These are phyloP conservation scores for Madurella fahalii DNA, from an alignment of 2,329 filamentous ascomycete genomes.

Conservation along the genomic window DNA sequence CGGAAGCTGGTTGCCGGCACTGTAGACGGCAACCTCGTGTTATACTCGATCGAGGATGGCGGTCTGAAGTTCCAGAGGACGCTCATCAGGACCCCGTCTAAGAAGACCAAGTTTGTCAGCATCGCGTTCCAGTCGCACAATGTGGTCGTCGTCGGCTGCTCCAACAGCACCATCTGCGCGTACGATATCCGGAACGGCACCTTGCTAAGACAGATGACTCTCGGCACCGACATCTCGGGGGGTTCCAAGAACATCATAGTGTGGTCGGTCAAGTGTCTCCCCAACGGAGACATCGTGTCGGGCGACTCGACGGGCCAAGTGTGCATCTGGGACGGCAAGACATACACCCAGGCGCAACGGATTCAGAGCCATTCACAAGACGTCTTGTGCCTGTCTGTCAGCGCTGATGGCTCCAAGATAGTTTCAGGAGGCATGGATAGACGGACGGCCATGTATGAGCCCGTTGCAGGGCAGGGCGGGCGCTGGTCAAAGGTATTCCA, in stretches of 20 bases:
- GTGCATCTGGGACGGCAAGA: constrained; percentile 89
- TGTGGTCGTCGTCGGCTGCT: constrained; percentile 82
- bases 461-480: constrained; percentile 53
- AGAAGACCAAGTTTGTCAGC: constrained; percentile 85
- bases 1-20: constrained; percentile 78
- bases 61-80: constrained; percentile 77
- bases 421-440: constrained; percentile 91
- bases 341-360: constrained; percentile 81
- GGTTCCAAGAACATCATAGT: constrained; percentile 83
- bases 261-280: constrained; percentile 87
- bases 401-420: constrained; percentile 73
- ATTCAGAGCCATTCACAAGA: constrained; percentile 86
- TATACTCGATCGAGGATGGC: constrained; percentile 81
- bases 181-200: constrained; percentile 80
- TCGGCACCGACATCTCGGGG: constrained; percentile 72
- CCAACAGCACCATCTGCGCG: constrained; percentile 90
- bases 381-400: constrained; percentile 80
- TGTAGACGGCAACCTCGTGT: constrained; percentile 81
- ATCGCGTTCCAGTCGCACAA: constrained; percentile 84
- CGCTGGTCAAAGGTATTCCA: constrained; percentile 87
- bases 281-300: constrained; percentile 85
- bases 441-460: constrained; percentile 77
- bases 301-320: constrained; percentile 94
- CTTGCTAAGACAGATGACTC: constrained; percentile 74
- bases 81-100: constrained; percentile 70